phyloP scores from a whole-genome alignment of 441 rosid genomes.

The Melastoma candidum region DNA sequence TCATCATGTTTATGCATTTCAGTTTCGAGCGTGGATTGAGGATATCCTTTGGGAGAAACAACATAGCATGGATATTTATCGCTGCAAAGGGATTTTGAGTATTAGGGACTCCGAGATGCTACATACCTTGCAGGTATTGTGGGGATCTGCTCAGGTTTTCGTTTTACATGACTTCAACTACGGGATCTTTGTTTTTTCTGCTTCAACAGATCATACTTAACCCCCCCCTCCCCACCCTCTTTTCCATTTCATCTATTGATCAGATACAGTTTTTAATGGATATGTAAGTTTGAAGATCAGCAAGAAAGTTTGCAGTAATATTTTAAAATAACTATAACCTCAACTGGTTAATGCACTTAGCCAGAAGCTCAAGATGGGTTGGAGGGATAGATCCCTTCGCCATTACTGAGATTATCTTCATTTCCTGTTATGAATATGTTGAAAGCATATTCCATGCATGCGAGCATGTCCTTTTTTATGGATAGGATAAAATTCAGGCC shows the following conservation, averaged over 20 bases:
- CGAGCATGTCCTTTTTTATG: not conserved
- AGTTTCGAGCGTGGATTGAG: slow-evolving; percentile 85
- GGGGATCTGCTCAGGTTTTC: not conserved
- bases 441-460: no score
- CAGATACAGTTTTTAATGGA: no score
- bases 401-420: no score
- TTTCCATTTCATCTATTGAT: not conserved
- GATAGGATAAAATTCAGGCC: not conserved
- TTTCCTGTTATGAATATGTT: no score
- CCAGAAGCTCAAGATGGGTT: no score
- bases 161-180: not conserved
- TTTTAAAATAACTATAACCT: no score
- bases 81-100: slow-evolving; percentile 83
- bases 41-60: slow-evolving; percentile 92
- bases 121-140: slow-evolving; percentile 80
- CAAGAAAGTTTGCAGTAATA: no score
- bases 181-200: not conserved
- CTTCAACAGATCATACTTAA: not conserved
- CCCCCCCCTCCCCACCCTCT: not conserved
- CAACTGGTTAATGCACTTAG: no score
- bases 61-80: slow-evolving; percentile 67
- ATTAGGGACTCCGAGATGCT: slow-evolving; percentile 59
- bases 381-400: no score
- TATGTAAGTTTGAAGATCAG: no score
- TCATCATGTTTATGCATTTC: slow-evolving; percentile 6